Evolutionary conservation across 1,284 basidiomycete genomes (phyloP).

Genomic region (Stygiomarasmius scandens): DNA sequence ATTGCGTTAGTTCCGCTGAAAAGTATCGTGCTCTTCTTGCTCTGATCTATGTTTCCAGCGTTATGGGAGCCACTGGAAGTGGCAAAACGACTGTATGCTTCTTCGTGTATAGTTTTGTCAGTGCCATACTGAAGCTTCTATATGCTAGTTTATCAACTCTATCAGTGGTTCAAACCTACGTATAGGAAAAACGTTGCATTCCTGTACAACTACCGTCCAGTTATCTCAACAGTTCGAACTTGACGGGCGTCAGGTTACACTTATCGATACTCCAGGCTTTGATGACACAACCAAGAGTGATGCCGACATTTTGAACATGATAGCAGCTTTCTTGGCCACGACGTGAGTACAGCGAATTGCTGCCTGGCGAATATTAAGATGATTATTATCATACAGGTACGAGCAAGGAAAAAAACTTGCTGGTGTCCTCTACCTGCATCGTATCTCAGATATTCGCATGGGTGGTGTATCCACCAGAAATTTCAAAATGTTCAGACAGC

Average conservation of each 20-base stretch:
- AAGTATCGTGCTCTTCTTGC: neutral
- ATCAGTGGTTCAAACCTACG: slow-evolving; percentile 32
- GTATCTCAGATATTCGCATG: slow-evolving; percentile 47
- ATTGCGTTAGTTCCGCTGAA: neutral
- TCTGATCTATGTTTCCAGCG: neutral
- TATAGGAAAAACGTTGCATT: slow-evolving; percentile 32
- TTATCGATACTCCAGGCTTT: slow-evolving; percentile 41
- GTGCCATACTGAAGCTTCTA: neutral
- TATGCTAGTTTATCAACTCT: slow-evolving; percentile 37
- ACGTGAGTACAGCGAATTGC: slow-evolving; percentile 17
- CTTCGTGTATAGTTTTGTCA: neutral
- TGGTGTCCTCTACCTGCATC: slow-evolving; percentile 50
- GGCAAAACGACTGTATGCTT: slow-evolving; percentile 4
- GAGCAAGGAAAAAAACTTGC: slow-evolving; percentile 38
- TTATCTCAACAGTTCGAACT: slow-evolving; percentile 29
- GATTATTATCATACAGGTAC: slow-evolving; percentile 33
- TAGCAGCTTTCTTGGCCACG: slow-evolving; percentile 24
- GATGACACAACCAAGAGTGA: slow-evolving; percentile 37
- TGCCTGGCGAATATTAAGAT: neutral
- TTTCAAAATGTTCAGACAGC: slow-evolving; percentile 46
- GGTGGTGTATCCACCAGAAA: slow-evolving; percentile 45
- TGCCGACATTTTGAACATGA: slow-evolving; percentile 30
- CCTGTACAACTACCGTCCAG: slow-evolving; percentile 33
- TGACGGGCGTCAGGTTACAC: slow-evolving; percentile 25
- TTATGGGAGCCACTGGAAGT: slow-evolving; percentile 6